Evolutionary conservation across 192 early-diverging fungal species (phyloP), one percentile per base, ranked within the genome.

Genomic region (Umbelopsis ramanniana): DNA sequence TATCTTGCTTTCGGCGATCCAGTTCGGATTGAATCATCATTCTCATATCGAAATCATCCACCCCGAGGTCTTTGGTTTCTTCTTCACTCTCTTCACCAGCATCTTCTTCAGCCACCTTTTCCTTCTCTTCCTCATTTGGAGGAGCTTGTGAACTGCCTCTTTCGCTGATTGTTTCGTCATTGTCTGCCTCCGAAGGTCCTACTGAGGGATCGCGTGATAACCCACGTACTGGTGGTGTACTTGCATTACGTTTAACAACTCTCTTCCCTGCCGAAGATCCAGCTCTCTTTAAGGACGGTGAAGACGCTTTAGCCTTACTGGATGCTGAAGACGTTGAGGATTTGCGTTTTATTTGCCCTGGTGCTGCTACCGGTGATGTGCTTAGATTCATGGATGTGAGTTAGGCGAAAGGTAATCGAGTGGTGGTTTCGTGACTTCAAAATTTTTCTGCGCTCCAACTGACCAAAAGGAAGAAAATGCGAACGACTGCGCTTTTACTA

Each of bases 1-100:
- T 80, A 22, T 88, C 87, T 19, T 88, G 85, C 37, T 88, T 88
- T 50, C 76, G 77, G 38, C 82, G 78, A 24, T 83, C 79, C 37
- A 83, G 72, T 69, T 74, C 80, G 4, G 83, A 79, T 33, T 84
- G 81, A 54, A 77, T 76, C 19, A 46, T 52, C 70, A 76, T 74
- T 55, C 81, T 77, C 55, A 73, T 81, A 55, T 86, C 83, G 48
- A 75, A 81, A 24, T 89, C 88, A 3, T 81, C 68, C 11, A 83
- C 80, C 50, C 81, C 77, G 46, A 86, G 82, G 11, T 85, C 83
- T 47, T 87, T 83, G 6, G 82, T 79, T 48, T 85, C 83, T 11
- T 87, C 84, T 7, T 87, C 84, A 35, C 77, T 78, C 17, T 83
- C 84, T 19, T 84, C 81, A 11, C 85, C 86, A 46, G 79, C 81